Evolutionary conservation across 2,329 filamentous ascomycete genomes (phyloP).

Genomic region (Leptoxyphium fumago): DNA sequence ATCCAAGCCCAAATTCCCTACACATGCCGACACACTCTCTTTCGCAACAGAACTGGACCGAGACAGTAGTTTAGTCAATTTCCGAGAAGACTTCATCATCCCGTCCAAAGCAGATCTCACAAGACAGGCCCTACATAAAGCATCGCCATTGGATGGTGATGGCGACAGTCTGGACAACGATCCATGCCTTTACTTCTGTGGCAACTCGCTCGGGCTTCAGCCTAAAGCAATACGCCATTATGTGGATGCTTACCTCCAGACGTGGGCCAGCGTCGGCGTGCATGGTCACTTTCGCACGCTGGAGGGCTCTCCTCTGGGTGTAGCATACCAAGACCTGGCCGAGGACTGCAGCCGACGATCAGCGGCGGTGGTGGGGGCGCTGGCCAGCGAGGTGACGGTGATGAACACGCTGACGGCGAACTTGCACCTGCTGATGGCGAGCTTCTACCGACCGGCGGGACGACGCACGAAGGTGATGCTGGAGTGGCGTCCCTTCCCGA

Average conservation of each 20-base stretch:
- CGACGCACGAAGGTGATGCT: slow-evolving; percentile 64
- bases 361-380: slow-evolving; percentile 59
- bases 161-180: slow-evolving; percentile 5
- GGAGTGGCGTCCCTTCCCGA: slow-evolving; percentile 80
- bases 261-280: slow-evolving; percentile 77
- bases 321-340: slow-evolving; percentile 65
- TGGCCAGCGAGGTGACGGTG: slow-evolving; percentile 58
- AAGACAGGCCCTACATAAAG: slow-evolving; percentile 38
- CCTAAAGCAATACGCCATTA: slow-evolving; percentile 52
- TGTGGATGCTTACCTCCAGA: slow-evolving; percentile 57
- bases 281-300: slow-evolving; percentile 56
- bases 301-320: slow-evolving; percentile 45
- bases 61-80: slow-evolving; percentile 6
- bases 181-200: slow-evolving; percentile 63
- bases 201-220: slow-evolving; percentile 78
- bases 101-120: slow-evolving; percentile 59
- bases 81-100: slow-evolving; percentile 49
- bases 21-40: slow-evolving; percentile 11
- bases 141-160: slow-evolving; percentile 8
- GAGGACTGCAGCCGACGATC: slow-evolving; percentile 56
- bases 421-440: slow-evolving; percentile 69
- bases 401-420: slow-evolving; percentile 81
- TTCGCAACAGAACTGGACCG: slow-evolving; percentile 14
- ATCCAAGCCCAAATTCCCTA: slow-evolving; percentile 10
- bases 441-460: slow-evolving; percentile 59